Evolutionary conservation across 768 basidiomycete genomes (phyloP).

Genomic region (Serendipita indica): DNA sequence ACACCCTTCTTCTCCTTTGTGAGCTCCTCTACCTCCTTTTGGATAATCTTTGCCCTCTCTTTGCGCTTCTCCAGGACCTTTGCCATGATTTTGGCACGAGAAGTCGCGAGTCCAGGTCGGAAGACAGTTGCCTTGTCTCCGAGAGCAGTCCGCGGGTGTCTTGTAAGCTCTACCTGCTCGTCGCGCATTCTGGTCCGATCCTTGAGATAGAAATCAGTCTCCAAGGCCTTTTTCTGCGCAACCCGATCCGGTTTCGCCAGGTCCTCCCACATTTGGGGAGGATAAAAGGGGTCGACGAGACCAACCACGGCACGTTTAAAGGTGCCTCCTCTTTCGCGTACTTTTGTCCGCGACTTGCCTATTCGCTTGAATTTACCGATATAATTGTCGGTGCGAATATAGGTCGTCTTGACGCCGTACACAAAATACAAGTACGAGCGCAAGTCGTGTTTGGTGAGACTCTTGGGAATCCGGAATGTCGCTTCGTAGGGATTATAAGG

Average conservation of each 20-base stretch:
- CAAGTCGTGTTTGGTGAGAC: conserved; percentile 83
- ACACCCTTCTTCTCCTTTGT: conserved; percentile 19
- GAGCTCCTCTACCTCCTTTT: conserved; percentile 25
- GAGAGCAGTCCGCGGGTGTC: conserved; percentile 20
- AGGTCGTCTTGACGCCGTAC: conserved; percentile 83
- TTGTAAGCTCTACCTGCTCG: conserved; percentile 22
- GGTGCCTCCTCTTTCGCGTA: conserved; percentile 21
- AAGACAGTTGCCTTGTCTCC: conserved; percentile 25
- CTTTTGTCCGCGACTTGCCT: conserved; percentile 19
- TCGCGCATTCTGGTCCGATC: conserved; percentile 22
- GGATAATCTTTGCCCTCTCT: conserved; percentile 28
- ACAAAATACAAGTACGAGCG: conserved; percentile 68
- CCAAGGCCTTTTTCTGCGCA: conserved; percentile 38
- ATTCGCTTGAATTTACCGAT: conserved; percentile 36
- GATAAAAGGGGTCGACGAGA: conserved; percentile 85
- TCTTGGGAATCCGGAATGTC: conserved; percentile 82
- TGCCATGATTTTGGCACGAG: conserved; percentile 36
- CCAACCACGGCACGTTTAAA: conserved; percentile 92
- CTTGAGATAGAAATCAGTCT: conserved; percentile 42
- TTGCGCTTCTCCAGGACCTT: conserved; percentile 35
- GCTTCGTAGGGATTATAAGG: conserved; percentile 92
- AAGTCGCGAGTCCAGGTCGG: conserved; percentile 24
- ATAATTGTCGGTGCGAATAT: conserved; percentile 92
- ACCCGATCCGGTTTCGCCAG: conserved; percentile 44
- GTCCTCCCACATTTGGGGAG: conserved; percentile 67